Conservation (phyloP, 2,329 filamentous ascomycete genomes). For the Nemania serpens region DNA sequence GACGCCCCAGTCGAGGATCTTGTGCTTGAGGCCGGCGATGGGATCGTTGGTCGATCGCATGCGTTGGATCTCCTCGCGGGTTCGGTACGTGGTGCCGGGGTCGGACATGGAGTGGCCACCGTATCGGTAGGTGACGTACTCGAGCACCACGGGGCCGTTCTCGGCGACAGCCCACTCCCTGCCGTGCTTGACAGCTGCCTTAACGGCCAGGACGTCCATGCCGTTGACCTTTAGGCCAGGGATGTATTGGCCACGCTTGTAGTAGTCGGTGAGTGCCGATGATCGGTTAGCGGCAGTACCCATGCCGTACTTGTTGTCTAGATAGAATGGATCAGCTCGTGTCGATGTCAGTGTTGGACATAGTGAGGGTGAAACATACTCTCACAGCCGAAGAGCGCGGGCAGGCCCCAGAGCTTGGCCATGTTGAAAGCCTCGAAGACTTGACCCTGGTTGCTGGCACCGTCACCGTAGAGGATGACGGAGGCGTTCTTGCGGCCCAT, state of each 20-base stretch:
- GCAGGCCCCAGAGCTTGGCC: slow-evolving; percentile 98
- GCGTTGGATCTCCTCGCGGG: slow-evolving; percentile 98
- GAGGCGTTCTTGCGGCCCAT: slow-evolving; percentile 82
- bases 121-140: slow-evolving; percentile 99
- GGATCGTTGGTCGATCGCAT: slow-evolving; percentile 99
- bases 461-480: slow-evolving; percentile 93
- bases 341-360: background rate
- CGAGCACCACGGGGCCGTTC: slow-evolving; percentile 93
- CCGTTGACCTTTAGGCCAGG: slow-evolving; percentile 99
- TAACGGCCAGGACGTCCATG: slow-evolving; percentile 98
- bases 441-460: slow-evolving; percentile 98
- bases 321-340: slow-evolving; percentile 34
- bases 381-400: slow-evolving; percentile 95
- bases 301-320: slow-evolving; percentile 99
- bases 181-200: slow-evolving; percentile 92
- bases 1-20: slow-evolving; percentile 94
- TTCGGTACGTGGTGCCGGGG: slow-evolving; percentile 98
- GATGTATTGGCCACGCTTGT: slow-evolving; percentile 99
- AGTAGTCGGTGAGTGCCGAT: slow-evolving; percentile 97
- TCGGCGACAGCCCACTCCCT: slow-evolving; percentile 83
- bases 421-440: slow-evolving; percentile 99
- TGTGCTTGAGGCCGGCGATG: slow-evolving; percentile 96
- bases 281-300: slow-evolving; percentile 94
- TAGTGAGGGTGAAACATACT: slow-evolving; percentile 64
- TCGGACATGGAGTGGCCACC: slow-evolving; percentile 99